Evolutionary conservation across 805 yeast genomes (phyloP), one percentile per base, ranked within the genome.

Genomic region (Wickerhamiella hasegawae): DNA sequence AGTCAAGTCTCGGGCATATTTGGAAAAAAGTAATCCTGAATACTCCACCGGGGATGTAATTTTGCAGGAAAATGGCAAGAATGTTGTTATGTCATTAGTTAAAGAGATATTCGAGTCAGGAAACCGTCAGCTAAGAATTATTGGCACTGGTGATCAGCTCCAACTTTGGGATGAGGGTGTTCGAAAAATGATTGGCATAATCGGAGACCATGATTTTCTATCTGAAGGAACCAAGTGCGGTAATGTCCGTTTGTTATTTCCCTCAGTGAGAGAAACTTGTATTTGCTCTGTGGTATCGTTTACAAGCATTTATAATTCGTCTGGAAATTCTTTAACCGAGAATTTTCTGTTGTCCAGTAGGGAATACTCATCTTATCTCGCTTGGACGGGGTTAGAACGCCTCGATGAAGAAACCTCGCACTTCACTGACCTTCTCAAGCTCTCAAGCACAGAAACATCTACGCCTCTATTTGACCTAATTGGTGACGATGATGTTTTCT

Each of bases 151-250:
- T 8, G 18, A 21, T 4, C 20, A 28, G 8, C 19, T 36, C 9
- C 40, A 34, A n/a, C 25, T 39, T 12, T 39, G 42, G 42, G 42
- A 39, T 21, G 40, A 39, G 12, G 18, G 21, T 3, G 33, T 36
- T n/a, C 32, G 31, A 6, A 28, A 28, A 12, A 22, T 21, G 12
- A 28, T 36, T 3, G 37, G 40, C 17, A 27, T 20, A 8, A 12
- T 39, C 14, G 19, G 15, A 5, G 30, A 18, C 9, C 20, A 24
- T 4, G 23, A 34, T 4, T 18, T 39, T 10, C 12, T 11, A 1
- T 9, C 25, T 2, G 17, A 31, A 4, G 12, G 8, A 9, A 6
- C 9, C 18, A 30, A 17, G 12, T 15, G 23, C 4, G 20, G 12
- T 3, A 11, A 16, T 4, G 15, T 39, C 11, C 29, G 35, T 5